Evolutionary conservation across 495 filamentous ascomycete species (phyloP).

Genomic region (Talaromyces trachyspermus): DNA sequence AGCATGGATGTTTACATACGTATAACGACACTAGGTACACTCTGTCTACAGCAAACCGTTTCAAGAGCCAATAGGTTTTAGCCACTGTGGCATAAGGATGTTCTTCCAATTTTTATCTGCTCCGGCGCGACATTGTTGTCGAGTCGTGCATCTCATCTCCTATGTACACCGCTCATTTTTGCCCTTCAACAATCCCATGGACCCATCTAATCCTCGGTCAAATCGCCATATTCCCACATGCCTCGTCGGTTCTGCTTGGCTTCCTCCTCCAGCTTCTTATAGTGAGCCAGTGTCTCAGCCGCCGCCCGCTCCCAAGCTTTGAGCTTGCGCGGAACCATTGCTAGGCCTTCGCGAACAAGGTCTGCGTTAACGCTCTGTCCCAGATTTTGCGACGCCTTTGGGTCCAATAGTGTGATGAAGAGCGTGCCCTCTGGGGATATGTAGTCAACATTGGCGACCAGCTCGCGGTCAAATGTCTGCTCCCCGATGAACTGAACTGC

Average conservation of each 20-base stretch:
- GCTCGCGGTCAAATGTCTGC: slow-evolving; percentile 55
- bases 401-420: slow-evolving; percentile 82
- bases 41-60: too few species aligned
- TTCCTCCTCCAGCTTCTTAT: slow-evolving; percentile 60
- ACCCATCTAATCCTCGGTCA: slow-evolving; percentile 85
- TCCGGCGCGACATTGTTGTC: too few species aligned
- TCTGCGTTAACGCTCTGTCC: slow-evolving; percentile 82
- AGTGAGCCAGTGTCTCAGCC: slow-evolving; percentile 54
- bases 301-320: slow-evolving; percentile 81
- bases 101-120: too few species aligned
- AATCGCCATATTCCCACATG: slow-evolving; percentile 97
- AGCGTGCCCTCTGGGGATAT: slow-evolving; percentile 66
- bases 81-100: too few species aligned
- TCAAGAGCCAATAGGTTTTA: too few species aligned
- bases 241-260: slow-evolving; percentile 73
- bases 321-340: slow-evolving; percentile 82
- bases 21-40: too few species aligned
- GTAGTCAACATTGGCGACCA: slow-evolving; percentile 88
- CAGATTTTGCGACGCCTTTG: slow-evolving; percentile 46
- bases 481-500: slow-evolving; percentile 64
- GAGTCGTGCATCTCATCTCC: too few species aligned
- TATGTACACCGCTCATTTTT: too few species aligned
- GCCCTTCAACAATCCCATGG: too few species aligned
- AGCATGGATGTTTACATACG: too few species aligned
- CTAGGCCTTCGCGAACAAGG: slow-evolving; percentile 72